Evolutionary conservation across 495 filamentous ascomycete species (phyloP), one percentile per base, ranked within the genome.

Genomic region (Penicillium psychrofluorescens): DNA sequence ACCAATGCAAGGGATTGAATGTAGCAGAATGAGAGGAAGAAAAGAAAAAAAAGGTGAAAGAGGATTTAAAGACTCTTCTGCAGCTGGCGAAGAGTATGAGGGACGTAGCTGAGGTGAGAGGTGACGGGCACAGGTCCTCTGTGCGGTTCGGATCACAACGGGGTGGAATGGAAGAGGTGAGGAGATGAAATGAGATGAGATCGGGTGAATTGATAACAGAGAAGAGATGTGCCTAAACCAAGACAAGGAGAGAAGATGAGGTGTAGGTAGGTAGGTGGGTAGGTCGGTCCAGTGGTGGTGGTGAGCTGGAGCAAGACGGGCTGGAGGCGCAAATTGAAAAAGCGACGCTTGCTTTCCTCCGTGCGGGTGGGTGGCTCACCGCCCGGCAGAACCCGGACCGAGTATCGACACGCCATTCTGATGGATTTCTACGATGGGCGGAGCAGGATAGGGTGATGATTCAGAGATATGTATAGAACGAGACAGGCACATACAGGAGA

Each of bases 291-390:
- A 12, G 6, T 10, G 6, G n/a, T 34, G 40, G 41, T 40, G 41
- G 41, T 29, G 22, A 32, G 49, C 47, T 42, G 48, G 51, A 53
- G 50, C 40, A 48, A 55, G 45, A 46, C 43, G 53, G 61, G 35
- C 46, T 47, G 50, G 41, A 39, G 43, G 40, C 44, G 59, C 48
- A 63, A 60, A 55, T 58, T 51, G 54, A 60, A 60, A 60, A 60
- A 57, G 55, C 51, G 50, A 54, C 57, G 22, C 22, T 54, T 56
- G 44, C 44, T 43, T 43, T 60, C 44, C 56, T 54, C 53, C 55
- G 55, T 59, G 56, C 57, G 57, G 57, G 57, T 55, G 48, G 45
- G 53, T 56, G 53, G 38, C 56, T 56, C 45, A 58, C 54, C 56
- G 56, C 56, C 53, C 46, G 57, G 57, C 57, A 60, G 49, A 60